Evolutionary conservation across 495 filamentous ascomycete species (phyloP).

Genomic region (Tuber indicum): DNA sequence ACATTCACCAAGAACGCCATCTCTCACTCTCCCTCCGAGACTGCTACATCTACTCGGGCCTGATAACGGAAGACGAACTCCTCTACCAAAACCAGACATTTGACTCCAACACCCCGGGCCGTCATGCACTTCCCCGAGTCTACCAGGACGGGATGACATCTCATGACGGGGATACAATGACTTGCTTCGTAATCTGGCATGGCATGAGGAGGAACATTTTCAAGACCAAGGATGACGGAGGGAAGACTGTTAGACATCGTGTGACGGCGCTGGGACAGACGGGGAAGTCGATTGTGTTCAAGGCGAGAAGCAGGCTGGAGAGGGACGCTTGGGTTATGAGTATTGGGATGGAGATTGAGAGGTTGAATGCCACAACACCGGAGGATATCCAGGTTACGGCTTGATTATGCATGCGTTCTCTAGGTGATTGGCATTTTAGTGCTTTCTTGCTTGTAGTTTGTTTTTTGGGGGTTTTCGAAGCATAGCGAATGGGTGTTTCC

Average conservation of each 20-base stretch:
- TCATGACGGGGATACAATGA: slow-evolving; percentile 63
- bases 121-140: slow-evolving; percentile 57
- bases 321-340: slow-evolving; percentile 71
- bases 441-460: slow-evolving; percentile 12
- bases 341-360: slow-evolving; percentile 67
- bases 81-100: slow-evolving; percentile 65
- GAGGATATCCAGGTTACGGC: slow-evolving; percentile 57
- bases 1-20: slow-evolving; percentile 60
- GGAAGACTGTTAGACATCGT: slow-evolving; percentile 43
- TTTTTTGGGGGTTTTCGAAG: slow-evolving; percentile 2
- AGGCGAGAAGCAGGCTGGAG: slow-evolving; percentile 62
- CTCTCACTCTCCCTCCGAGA: slow-evolving; percentile 56
- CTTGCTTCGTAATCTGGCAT: slow-evolving; percentile 69
- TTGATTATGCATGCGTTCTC: slow-evolving; percentile 20
- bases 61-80: slow-evolving; percentile 60
- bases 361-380: slow-evolving; percentile 51
- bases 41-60: slow-evolving; percentile 67
- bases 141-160: slow-evolving; percentile 63
- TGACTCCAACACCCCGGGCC: slow-evolving; percentile 60
- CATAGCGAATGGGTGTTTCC: slow-evolving; percentile 43
- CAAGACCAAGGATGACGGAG: slow-evolving; percentile 49
- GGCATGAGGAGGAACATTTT: slow-evolving; percentile 56
- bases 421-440: slow-evolving; percentile 18
- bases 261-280: slow-evolving; percentile 56
- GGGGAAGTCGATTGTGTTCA: slow-evolving; percentile 65